Percentiles rank a stretch among this genome's conserved stretches.
Conservation (phyloP, 371 early-diverging fungal genomes). For the Massospora cicadina region DNA sequence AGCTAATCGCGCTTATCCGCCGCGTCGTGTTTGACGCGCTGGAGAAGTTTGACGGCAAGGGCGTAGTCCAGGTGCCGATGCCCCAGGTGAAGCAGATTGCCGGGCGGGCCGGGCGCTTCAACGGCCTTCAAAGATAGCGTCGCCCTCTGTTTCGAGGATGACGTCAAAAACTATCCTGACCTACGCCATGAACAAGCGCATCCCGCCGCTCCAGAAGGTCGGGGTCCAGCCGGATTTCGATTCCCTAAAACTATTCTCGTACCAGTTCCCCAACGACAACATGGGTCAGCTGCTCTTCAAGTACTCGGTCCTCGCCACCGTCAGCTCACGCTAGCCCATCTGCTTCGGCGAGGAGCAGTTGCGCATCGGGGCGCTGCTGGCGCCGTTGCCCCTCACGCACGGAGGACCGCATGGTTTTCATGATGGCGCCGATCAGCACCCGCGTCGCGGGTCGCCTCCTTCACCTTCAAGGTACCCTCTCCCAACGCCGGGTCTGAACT, state of each 20-base stretch:
- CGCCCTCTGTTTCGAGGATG: background rate
- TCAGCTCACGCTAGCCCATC: background rate
- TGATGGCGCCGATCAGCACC: background rate
- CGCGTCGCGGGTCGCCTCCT: background rate
- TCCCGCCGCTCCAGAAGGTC: background rate
- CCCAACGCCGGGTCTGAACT: background rate
- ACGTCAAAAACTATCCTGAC: background rate
- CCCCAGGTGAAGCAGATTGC: constrained; percentile 88
- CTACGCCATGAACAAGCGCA: background rate
- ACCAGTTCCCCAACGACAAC: constrained; percentile 8
- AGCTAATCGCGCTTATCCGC: constrained; percentile 45
- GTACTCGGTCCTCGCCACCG: background rate
- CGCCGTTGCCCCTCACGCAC: background rate
- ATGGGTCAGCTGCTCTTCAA: background rate
- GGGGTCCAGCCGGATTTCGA: constrained; percentile 1
- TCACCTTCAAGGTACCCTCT: background rate
- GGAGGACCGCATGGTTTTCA: background rate
- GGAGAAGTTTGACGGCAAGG: constrained; percentile 61
- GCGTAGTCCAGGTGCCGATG: constrained; percentile 25
- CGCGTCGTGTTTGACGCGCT: constrained; percentile 65
- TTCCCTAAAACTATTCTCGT: background rate
- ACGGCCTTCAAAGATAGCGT: constrained; percentile 18
- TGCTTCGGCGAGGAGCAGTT: background rate
- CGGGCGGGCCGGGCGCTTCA: constrained; percentile 86
- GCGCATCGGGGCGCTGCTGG: background rate